Base-by-base conservation (phyloP, 2,329 filamentous ascomycete genomes). In the Trichoderma semiorbis region DNA sequence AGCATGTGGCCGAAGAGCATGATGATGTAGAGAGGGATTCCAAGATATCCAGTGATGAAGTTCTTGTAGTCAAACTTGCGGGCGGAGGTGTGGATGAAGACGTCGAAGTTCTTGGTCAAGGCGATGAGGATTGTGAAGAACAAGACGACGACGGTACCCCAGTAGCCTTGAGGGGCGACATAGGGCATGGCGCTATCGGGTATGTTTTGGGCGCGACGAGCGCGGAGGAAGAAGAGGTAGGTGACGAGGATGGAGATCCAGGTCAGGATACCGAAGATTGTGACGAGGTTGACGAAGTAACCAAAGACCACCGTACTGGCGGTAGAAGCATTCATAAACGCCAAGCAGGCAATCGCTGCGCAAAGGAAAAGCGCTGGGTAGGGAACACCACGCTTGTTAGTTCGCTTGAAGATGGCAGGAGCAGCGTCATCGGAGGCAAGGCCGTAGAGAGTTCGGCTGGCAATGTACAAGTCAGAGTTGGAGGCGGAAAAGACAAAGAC, bases 91-190 rank as follows among this genome's bases (percentile, higher is more conserved):
- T 76, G 79, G 73, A 89, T 84, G 80, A 96, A 96, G 72, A 92
- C 90, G 70, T 88, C 85, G 81, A 90, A 96, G 85, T 94, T 95
- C 87, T 96, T 97, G 78, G 93, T 95, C 66, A 97, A 78, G 2
- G 91, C 88, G 73, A 96, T 92, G 39, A 96, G 78, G 77, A 87
- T 85, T 82, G 92, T 94, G 82, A 94, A 90, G 77, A 85, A 83
- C 2, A 96, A 85, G 0, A 91, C 91, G 72, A 84, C 83, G 78
- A 89, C 89, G 0, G 91, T 93, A 12, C 93, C 93, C 73, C 80
- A 87, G 47, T 89, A 82, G n/a, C 93, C 92, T 18, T 95, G 85
- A 0, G 93, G 93, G 0, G 93, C 91, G 18, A 85, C 85, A 79
- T 91, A 94, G 1, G 89, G 87, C 73, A 92, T 82, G 57, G 83